Evolutionary conservation across 2,329 filamentous ascomycete species (phyloP), one percentile per base, ranked within the genome.

Genomic region (Xylariomycetidae sp.): DNA sequence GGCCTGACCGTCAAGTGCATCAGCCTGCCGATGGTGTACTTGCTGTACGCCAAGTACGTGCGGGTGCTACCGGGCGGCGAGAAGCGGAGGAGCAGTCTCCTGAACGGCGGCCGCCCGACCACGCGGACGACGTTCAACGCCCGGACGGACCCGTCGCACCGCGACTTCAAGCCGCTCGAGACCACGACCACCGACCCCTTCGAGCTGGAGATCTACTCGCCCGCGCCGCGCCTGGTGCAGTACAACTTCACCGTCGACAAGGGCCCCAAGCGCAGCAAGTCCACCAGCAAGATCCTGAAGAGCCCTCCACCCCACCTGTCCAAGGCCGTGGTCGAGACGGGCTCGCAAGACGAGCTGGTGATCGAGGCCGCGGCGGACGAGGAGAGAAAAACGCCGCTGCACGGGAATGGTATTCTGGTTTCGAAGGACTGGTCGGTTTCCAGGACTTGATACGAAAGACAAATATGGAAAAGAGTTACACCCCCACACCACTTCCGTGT

Each of bases 1-100:
- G 33, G 31, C 3, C 27, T 35, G 18, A 44, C 42, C 3, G 43
- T 47, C n/a, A 9, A 43, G n/a, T 47, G 42, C 27, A 38, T 47
- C 23, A 44, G 44, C 22, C 35, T 44, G n/a, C 44, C 44, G 28
- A 44, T 47, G 44, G 26, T 47, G 10, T 44, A 44, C 19, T 42
- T 42, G 1, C 30, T 43, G 7, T 36, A 35, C 19, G 29, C 33
- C 6, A 40, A 41, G 19, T 2, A 39, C 29, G 31, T 35, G 34
- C 29, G 37, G 2, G n/a, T n/a, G n/a, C n/a, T n/a, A n/a, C n/a
- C n/a, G n/a, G n/a, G n/a, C n/a, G n/a, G n/a, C n/a, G n/a, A n/a
- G n/a, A 17, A 30, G 3, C 35, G 23, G 19, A 35, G 25, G 9
- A 23, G 14, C 6, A 27, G 18, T 2, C 19, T n/a, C 33, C 31